Base-by-base conservation (phyloP, 108 stramenopile species). In the Pseudonitzschia multiseries region DNA sequence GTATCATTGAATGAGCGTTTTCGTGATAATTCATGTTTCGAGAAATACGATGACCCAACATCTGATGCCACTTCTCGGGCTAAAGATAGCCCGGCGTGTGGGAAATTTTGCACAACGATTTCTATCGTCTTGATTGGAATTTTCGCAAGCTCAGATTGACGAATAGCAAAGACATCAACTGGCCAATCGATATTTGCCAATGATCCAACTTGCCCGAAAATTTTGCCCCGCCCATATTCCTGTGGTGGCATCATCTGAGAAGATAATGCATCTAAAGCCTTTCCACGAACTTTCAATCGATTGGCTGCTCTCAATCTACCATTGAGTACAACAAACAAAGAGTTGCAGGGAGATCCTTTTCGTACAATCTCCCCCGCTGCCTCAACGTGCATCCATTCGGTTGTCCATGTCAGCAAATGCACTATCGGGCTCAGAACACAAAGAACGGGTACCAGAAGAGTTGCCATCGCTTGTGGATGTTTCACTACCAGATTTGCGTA, bases 321-420 rank as follows among this genome's bases (percentile, higher is more conserved):
- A 61, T 83, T 87, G 8, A 87, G 57, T 21, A 87, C 80, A 8
- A 84, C 71, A 62, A 79, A 77, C 69, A 87, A 73, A 27, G 81
- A 81, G 48, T 83, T 73, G 63, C 81, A 84, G 4, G 71, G 60
- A n/a, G 81, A 61, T 42, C 78, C 81, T 69, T 69, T 62, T 15
- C 21, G 51, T n/a, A 76, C 81, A 64, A 83, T 80, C 33, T 78
- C 53, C 43, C 73, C 79, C 14, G 81, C 79, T 14, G 85, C 80
- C 62, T 83, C 73, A 15, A 81, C 71, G 62, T 77, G 64, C 50
- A 77, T 71, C 82, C 80, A 86, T 32, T 86, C 79, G 22, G 75
- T 67, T 15, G 76, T 74, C 82, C 80, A 81, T 27, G 78, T 70
- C 33, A 86, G 62, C 50, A 86, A 69, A 71, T 71, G 77, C 43